phyloP scores from a whole-genome alignment of 1,284 basidiomycete species.

The Malassezia brasiliensis region DNA sequence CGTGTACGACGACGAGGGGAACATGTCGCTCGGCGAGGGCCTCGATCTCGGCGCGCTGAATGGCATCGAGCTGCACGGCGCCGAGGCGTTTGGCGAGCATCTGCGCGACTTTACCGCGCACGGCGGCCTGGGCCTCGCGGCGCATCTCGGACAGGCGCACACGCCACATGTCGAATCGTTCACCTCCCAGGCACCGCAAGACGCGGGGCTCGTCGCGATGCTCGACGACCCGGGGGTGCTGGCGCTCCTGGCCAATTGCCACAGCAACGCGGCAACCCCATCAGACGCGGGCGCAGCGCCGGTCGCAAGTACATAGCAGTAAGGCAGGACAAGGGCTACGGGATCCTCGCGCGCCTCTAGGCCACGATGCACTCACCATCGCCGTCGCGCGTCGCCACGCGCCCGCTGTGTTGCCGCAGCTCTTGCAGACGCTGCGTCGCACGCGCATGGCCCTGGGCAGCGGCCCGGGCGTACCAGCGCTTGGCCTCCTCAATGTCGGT shows the following conservation, averaged over 20 bases:
- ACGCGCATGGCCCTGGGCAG: slow-evolving; percentile 77
- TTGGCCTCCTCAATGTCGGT: slow-evolving; percentile 92
- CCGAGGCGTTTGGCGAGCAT: slow-evolving; percentile 27
- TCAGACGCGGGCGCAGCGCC: neutral
- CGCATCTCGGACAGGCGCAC: slow-evolving; percentile 20
- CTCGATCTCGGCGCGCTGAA: slow-evolving; percentile 30
- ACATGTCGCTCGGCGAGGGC: neutral
- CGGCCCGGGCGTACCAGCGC: slow-evolving; percentile 85
- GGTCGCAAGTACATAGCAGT: neutral
- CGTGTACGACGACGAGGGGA: slow-evolving; percentile 17
- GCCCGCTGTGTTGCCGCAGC: slow-evolving; percentile 34
- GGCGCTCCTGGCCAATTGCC: slow-evolving; percentile 8
- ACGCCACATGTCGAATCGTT: slow-evolving; percentile 11
- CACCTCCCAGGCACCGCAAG: neutral
- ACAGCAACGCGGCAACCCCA: neutral
- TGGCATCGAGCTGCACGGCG: slow-evolving; percentile 31
- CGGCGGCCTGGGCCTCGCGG: slow-evolving; percentile 32
- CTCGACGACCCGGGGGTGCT: slow-evolving; percentile 17
- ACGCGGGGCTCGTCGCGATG: slow-evolving; percentile 2
- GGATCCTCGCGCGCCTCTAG: slow-evolving; percentile 5
- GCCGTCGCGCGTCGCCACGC: slow-evolving; percentile 32
- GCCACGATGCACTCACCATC: slow-evolving; percentile 36
- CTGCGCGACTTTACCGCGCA: slow-evolving; percentile 26
- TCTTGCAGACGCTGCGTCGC: slow-evolving; percentile 91
- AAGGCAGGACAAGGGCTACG: too few relatives aligned